Percentiles rank a stretch among this genome's conserved stretches.
These are phyloP conservation scores for Hypoxylon subgilvum DNA, from an alignment of 495 filamentous ascomycete genomes.

Conservation along the genomic window DNA sequence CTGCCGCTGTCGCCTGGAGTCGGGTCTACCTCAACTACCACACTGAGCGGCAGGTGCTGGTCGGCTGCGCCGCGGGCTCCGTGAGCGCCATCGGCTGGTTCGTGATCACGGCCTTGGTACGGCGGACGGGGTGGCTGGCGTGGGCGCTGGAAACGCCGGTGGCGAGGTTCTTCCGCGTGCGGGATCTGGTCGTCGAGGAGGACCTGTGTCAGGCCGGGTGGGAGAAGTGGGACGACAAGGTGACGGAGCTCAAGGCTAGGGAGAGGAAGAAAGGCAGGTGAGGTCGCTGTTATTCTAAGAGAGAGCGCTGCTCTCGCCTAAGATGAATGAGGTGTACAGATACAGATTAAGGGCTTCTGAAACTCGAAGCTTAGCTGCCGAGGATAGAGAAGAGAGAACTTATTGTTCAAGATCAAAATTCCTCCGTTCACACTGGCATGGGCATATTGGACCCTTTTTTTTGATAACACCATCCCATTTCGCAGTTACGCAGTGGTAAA, in stretches of 20 bases:
- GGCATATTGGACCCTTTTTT: no score
- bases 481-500: no score
- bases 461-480: no score
- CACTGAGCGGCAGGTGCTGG: conserved; percentile 83
- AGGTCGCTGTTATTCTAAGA: no score
- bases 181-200: conserved; percentile 88
- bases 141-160: conserved; percentile 72
- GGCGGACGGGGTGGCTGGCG: conserved; percentile 65
- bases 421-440: no score
- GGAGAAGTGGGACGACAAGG: conserved; percentile 81
- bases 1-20: conserved; percentile 75
- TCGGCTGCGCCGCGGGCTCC: conserved; percentile 73
- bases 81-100: conserved; percentile 83
- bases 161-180: conserved; percentile 68
- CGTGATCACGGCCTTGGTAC: conserved; percentile 64
- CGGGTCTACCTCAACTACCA: conserved; percentile 94
- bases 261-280: conserved; percentile 12
- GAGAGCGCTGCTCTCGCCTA: no score
- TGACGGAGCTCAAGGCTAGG: conserved; percentile 30
- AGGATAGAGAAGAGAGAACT: no score
- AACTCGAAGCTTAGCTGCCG: no score
- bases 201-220: conserved; percentile 91
- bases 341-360: no score
- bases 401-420: no score
- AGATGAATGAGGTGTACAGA: no score